These are phyloP conservation scores for Zasmidium cellare DNA, from an alignment of 2,329 filamentous ascomycete genomes.

Conservation along the genomic window DNA sequence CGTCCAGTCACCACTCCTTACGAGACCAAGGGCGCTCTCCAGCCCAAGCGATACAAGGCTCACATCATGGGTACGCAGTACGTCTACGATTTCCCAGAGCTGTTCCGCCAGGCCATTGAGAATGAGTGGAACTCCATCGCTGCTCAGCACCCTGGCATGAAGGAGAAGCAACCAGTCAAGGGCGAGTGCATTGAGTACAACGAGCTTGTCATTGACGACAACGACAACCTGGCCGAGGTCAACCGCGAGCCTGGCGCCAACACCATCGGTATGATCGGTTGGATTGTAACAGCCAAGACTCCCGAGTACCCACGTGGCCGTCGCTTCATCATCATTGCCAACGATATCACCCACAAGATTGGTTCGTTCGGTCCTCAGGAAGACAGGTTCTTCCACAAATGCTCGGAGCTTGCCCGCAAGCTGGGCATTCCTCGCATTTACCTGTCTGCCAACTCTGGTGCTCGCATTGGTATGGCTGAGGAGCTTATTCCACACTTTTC, in stretches of 20 bases:
- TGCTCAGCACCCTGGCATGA: conserved; percentile 70
- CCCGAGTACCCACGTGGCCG: conserved; percentile 92
- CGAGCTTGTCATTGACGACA: conserved; percentile 92
- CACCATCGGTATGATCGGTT: conserved; percentile 96
- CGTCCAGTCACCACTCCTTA: conserved; percentile 89
- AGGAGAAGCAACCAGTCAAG: conserved; percentile 76
- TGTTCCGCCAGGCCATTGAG: conserved; percentile 96
- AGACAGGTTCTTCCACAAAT: conserved; percentile 99
- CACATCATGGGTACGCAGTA: conserved; percentile 99
- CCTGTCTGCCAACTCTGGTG: conserved; percentile 97
- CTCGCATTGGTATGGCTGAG: conserved; percentile 92
- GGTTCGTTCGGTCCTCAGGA: conserved; percentile 95
- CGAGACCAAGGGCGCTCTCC: conserved; percentile 96
- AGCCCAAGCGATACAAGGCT: conserved; percentile 99
- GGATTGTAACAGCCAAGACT: conserved; percentile 91
- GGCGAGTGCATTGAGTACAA: conserved; percentile 93
- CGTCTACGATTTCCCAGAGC: conserved; percentile 98
- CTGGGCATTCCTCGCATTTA: conserved; percentile 96
- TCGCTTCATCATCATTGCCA: conserved; percentile 93
- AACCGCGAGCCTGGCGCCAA: conserved; percentile 94
- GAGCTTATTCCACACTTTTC: conserved; percentile 97
- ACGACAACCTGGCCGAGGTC: conserved; percentile 88
- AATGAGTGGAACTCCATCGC: conserved; percentile 84
- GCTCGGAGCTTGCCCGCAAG: conserved; percentile 91
- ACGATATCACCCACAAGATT: conserved; percentile 99